Evolutionary conservation across 1,284 basidiomycete genomes (phyloP).

Genomic region (Boletus semigastroideus): DNA sequence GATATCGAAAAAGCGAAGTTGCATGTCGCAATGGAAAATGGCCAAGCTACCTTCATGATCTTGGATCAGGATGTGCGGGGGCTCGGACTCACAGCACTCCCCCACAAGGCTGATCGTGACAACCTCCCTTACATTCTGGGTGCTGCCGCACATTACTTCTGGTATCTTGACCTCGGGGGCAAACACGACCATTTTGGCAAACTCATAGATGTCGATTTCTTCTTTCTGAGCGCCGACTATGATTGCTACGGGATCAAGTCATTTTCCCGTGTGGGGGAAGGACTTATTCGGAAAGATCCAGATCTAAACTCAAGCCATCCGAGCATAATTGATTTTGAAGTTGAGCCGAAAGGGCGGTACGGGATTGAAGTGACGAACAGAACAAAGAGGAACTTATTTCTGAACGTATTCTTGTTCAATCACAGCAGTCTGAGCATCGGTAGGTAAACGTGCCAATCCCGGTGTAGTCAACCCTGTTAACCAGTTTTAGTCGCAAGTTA

Average conservation of each 20-base stretch:
- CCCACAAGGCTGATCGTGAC: not conserved
- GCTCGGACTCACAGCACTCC: not conserved
- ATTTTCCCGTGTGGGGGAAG: not conserved
- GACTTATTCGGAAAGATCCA: not conserved
- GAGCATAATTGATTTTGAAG: not conserved
- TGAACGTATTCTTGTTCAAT: slow-evolving; percentile 26
- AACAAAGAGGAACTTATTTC: slow-evolving; percentile 15
- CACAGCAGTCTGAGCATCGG: slow-evolving; percentile 18
- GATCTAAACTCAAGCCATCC: not conserved
- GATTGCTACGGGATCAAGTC: not conserved
- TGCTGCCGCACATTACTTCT: not conserved
- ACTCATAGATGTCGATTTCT: not conserved
- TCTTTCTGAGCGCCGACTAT: not conserved
- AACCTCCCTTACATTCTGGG: not conserved
- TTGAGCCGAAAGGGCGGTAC: not conserved
- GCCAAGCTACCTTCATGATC: not conserved
- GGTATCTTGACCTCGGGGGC: not conserved
- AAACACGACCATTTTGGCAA: not conserved
- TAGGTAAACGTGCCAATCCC: not conserved
- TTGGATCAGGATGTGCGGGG: not conserved
- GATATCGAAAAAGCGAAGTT: not conserved
- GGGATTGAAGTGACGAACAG: slow-evolving; percentile 9
- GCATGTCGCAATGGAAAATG: not conserved
- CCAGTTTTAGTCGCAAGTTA: slow-evolving; percentile 12
- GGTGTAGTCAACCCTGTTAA: not conserved